Percentiles rank a stretch among this genome's conserved stretches.
phyloP scores from a whole-genome alignment of 805 yeast species.

The Candida namnaoensis region DNA sequence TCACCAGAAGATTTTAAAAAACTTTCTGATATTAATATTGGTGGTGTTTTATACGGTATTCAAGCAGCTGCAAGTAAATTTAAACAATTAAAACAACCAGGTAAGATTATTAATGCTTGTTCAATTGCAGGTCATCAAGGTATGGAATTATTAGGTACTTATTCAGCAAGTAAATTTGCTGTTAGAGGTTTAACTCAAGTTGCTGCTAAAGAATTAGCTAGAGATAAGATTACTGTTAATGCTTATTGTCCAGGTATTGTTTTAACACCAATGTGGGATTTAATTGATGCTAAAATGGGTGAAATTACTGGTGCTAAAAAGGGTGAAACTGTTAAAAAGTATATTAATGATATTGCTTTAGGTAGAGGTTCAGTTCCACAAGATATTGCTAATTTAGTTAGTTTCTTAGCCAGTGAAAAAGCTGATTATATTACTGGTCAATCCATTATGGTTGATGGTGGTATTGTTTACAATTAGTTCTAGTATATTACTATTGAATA shows the following conservation, averaged over 20 bases:
- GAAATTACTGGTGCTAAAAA: conserved; percentile 17
- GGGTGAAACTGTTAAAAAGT: conserved; percentile 19
- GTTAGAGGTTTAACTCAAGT: conserved; percentile 27
- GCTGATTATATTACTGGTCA: conserved; percentile 29
- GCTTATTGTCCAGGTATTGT: conserved; percentile 31
- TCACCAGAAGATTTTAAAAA: conserved; percentile 18
- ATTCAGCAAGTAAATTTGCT: conserved; percentile 28
- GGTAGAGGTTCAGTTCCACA: conserved; percentile 26
- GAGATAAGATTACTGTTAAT: conserved; percentile 27
- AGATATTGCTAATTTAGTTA: conserved; percentile 26
- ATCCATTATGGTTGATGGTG: conserved; percentile 27
- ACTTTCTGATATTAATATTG: conserved; percentile 20
- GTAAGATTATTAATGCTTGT: conserved; percentile 29
- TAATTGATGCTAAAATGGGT: conserved; percentile 18
- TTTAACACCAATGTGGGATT: conserved; percentile 28
- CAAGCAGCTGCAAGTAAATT: conserved; percentile 24
- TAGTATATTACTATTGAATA: too few relatives aligned
- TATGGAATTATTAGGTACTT: conserved; percentile 22
- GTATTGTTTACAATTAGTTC: conserved; percentile 15
- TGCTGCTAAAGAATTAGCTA: conserved; percentile 29
- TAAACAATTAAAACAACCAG: conserved; percentile 18
- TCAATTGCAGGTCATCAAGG: conserved; percentile 27
- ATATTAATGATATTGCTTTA: conserved; percentile 21
- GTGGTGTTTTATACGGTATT: conserved; percentile 24
- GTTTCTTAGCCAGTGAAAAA: conserved; percentile 27